These are phyloP conservation scores for Fragaria ananassa DNA, from an alignment of 306 rosid species.

Conservation along the genomic window DNA sequence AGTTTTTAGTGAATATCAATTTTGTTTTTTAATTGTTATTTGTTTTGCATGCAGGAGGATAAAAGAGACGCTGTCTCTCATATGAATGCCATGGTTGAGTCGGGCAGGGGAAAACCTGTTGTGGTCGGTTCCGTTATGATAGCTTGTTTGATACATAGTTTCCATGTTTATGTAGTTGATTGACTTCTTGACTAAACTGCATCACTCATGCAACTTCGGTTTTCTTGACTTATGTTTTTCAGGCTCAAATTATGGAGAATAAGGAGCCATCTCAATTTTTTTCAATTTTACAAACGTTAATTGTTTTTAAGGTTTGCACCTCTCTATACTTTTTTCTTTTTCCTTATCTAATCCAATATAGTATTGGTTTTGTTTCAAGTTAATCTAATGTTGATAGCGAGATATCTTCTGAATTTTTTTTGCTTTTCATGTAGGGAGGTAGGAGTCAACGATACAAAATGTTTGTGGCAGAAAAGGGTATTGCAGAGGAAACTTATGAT, in stretches of 20 bases:
- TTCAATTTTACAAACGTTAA: conserved; percentile 59
- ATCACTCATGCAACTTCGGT: conserved; percentile 1
- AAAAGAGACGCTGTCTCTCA: conserved; percentile 55
- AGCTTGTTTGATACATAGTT: conserved; percentile 12
- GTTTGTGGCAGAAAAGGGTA: conserved; percentile 51
- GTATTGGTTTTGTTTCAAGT: conserved; percentile 6
- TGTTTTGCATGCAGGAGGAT: conserved; percentile 60
- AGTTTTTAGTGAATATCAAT: conserved; percentile 12
- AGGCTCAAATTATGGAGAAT: conserved; percentile 75
- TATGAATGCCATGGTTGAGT: conserved; percentile 50
- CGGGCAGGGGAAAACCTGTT: conserved; percentile 53
- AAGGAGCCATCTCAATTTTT: conserved; percentile 87
- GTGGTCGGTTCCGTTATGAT: conserved; percentile 49
- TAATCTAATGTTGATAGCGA: conserved; percentile 6
- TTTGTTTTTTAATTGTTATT: conserved; percentile 4
- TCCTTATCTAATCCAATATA: conserved; percentile 11
- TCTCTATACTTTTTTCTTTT: not conserved
- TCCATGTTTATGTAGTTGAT: conserved; percentile 15
- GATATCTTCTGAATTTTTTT: conserved; percentile 16
- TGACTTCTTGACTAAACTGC: conserved; percentile 13
- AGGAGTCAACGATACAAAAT: conserved; percentile 62
- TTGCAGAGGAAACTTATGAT: conserved; percentile 56
- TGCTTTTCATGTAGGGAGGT: conserved; percentile 61
- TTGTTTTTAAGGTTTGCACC: conserved; percentile 66
- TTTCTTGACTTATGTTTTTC: conserved; percentile 33